phyloP scores from a whole-genome alignment of 129 eudicot species.

The Arctium lappa region DNA sequence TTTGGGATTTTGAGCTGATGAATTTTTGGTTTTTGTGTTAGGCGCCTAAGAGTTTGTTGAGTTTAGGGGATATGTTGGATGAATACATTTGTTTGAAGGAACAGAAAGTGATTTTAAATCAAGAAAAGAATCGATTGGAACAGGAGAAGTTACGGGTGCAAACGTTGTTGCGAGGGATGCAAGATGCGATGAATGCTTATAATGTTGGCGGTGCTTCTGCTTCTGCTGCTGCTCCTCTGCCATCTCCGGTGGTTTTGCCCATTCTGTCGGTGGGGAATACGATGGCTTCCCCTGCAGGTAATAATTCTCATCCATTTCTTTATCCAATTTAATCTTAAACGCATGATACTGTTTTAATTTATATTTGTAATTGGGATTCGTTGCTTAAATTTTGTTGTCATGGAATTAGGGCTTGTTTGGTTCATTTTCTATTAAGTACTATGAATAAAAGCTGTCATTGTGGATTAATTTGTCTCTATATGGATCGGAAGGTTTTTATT shows the following conservation, averaged over 20 bases:
- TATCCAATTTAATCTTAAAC: not conserved
- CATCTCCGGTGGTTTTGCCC: constrained; percentile 18
- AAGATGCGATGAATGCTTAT: constrained; percentile 65
- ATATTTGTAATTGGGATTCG: not conserved
- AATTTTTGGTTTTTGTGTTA: not conserved
- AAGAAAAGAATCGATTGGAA: constrained; percentile 59
- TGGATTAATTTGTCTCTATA: too few relatives aligned
- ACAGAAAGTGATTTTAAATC: constrained; percentile 59
- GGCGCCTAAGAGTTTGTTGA: constrained; percentile 78
- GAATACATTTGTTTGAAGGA: constrained; percentile 81
- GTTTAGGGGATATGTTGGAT: constrained; percentile 70
- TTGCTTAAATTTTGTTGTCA: not conserved
- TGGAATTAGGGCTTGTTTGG: not conserved
- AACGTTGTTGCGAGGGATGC: constrained; percentile 63
- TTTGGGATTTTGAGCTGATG: not conserved
- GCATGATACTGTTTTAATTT: not conserved
- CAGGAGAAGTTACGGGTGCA: constrained; percentile 70
- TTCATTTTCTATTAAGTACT: too few relatives aligned
- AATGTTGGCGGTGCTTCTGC: constrained; percentile 23
- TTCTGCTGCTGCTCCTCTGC: constrained; percentile 6
- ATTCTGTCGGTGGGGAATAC: constrained; percentile 15
- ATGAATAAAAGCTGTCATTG: too few relatives aligned
- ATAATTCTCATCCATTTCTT: not conserved
- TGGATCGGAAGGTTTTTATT: too few relatives aligned
- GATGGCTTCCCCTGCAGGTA: constrained; percentile 38